A percentile compares a stretch with the other conserved stretches of the same genome.
Evolutionary conservation across 257 asterid genomes (phyloP).

Genomic region (Ehretia macrophylla): DNA sequence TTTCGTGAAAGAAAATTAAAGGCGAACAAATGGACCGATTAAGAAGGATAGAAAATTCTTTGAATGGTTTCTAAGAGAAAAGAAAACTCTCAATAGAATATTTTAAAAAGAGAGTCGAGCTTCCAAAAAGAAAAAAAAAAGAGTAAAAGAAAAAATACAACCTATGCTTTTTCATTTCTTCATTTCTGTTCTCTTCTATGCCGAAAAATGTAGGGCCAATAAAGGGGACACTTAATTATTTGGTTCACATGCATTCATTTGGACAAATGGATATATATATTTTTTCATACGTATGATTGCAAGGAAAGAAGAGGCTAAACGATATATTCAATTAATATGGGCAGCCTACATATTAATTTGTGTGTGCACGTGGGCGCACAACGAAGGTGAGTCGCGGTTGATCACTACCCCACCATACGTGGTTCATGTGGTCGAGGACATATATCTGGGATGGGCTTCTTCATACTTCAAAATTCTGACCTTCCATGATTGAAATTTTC

Average conservation of each 20-base stretch:
- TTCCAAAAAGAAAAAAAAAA: no score
- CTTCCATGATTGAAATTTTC: conserved; percentile 16
- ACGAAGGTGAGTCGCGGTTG: conserved; percentile 22
- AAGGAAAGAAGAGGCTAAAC: neutral
- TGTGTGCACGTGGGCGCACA: conserved; percentile 42
- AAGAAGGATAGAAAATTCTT: no score
- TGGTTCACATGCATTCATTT: neutral
- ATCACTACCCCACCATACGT: conserved; percentile 23
- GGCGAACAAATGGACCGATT: no score
- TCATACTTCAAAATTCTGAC: conserved; percentile 17
- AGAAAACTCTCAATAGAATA: no score
- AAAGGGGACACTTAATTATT: neutral
- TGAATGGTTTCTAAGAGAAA: no score
- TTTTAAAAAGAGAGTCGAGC: no score
- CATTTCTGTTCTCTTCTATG: conserved; percentile 13
- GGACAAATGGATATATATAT: neutral
- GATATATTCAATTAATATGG: conserved; percentile 12
- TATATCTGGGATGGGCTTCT: conserved; percentile 11
- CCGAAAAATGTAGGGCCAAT: neutral
- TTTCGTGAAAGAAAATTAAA: no score
- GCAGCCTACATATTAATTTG: conserved; percentile 9
- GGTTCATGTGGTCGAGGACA: conserved; percentile 23
- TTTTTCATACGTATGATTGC: neutral
- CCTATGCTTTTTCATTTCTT: no score
- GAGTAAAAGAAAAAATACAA: no score